A percentile compares a stretch with the other conserved stretches of the same genome.
These are phyloP conservation scores for Ambrosia artemisiifolia DNA, from an alignment of 129 eudicot species.

Conservation along the genomic window DNA sequence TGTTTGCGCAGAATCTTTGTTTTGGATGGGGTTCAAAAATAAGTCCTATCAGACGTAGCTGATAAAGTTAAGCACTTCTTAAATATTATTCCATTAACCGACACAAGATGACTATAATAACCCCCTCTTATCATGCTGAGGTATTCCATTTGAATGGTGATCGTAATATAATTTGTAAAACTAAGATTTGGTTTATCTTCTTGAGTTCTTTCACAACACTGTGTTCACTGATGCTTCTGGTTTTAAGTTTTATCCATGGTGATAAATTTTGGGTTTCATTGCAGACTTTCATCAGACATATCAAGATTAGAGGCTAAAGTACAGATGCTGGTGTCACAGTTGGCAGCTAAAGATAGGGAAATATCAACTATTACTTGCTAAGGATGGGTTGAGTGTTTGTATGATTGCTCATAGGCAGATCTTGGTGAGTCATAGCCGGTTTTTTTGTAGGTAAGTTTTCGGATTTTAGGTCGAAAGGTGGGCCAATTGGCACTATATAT, in stretches of 20 bases:
- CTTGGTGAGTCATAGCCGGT: too few relatives aligned
- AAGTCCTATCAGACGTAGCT: conserved; percentile 73
- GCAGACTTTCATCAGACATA: conserved; percentile 73
- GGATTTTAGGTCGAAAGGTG: too few relatives aligned
- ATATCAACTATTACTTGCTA: conserved; percentile 86
- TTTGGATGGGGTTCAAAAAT: conserved; percentile 76
- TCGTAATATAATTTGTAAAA: too few relatives aligned
- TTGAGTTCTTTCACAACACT: not conserved
- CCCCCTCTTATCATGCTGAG: conserved; percentile 95
- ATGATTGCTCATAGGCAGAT: too few relatives aligned
- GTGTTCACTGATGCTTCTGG: conserved; percentile 10
- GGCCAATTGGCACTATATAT: too few relatives aligned
- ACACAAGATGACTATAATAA: conserved; percentile 92
- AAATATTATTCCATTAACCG: conserved; percentile 93
- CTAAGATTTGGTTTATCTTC: conserved; percentile 11
- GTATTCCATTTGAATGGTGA: conserved; percentile 45
- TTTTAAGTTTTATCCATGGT: not conserved
- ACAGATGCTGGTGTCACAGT: conserved; percentile 76
- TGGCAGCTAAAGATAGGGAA: conserved; percentile 85
- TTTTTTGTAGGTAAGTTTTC: too few relatives aligned
- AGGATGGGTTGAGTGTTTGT: conserved; percentile 38
- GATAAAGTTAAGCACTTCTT: conserved; percentile 90
- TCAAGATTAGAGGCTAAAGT: conserved; percentile 89
- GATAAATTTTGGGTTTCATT: conserved; percentile 9
- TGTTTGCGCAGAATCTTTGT: conserved; percentile 76